These are phyloP conservation scores for Xylaria sp. DNA, from an alignment of 2,329 filamentous ascomycete genomes.

Conservation along the genomic window DNA sequence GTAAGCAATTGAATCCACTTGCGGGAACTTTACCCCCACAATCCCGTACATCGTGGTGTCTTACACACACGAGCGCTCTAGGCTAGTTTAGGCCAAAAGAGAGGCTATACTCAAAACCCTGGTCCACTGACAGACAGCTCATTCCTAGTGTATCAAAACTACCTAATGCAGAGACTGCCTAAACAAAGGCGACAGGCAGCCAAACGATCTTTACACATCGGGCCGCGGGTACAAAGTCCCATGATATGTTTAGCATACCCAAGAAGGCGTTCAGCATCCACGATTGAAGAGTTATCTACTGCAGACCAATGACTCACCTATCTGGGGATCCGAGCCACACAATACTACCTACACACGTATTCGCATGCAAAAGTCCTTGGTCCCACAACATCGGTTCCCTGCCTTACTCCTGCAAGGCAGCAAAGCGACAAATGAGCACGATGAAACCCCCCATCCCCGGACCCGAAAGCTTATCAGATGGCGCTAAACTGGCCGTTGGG, in stretches of 20 bases:
- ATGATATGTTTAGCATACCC: background rate
- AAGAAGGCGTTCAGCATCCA: background rate
- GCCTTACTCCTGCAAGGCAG: background rate
- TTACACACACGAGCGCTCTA: background rate
- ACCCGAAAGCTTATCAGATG: conserved; percentile 27
- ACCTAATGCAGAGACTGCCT: background rate
- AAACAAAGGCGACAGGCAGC: conserved; percentile 1
- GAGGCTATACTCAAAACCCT: background rate
- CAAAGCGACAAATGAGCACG: background rate
- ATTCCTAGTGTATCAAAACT: background rate
- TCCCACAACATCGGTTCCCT: background rate
- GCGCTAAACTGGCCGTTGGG: conserved; percentile 8
- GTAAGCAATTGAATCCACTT: background rate
- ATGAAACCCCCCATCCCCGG: background rate
- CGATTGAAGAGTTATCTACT: background rate
- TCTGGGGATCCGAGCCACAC: background rate
- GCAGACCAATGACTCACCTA: conserved; percentile 2
- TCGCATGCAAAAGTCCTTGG: background rate
- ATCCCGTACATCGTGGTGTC: no score
- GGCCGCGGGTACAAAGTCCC: background rate
- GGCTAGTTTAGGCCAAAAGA: background rate
- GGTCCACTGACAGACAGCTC: no score
- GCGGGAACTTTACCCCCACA: background rate
- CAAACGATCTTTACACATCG: background rate
- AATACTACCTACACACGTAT: no score